Conservation (phyloP, 768 basidiomycete species). For the Suillus lakei region DNA sequence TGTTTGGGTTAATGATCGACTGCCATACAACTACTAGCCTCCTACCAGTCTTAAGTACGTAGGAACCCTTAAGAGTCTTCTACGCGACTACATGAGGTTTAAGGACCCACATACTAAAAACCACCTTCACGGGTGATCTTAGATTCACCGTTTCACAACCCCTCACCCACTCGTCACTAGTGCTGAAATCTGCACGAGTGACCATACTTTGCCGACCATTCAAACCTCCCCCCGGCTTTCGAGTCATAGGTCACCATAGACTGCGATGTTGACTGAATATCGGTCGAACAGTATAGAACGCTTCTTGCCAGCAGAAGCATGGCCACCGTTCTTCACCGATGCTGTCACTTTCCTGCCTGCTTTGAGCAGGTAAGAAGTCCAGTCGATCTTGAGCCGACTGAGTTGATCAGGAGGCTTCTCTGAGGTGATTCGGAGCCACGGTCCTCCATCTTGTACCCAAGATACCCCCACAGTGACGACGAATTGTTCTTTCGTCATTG, state of each 20-base stretch:
- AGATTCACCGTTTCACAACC: neutral
- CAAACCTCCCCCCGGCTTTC: neutral
- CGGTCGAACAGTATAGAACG: neutral
- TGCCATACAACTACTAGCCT: neutral
- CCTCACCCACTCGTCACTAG: neutral
- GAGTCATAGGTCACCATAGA: neutral
- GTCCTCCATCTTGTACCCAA: neutral
- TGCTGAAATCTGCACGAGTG: neutral
- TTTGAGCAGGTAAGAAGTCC: slow-evolving; percentile 1
- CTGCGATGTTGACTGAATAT: slow-evolving; percentile 5
- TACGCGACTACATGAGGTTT: neutral
- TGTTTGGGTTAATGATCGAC: neutral
- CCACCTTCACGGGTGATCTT: neutral
- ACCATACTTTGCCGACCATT: neutral
- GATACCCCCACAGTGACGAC: neutral
- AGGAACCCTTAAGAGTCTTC: neutral
- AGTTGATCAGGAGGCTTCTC: neutral
- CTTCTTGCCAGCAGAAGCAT: slow-evolving; percentile 3
- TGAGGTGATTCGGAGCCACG: neutral
- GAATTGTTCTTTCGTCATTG: neutral
- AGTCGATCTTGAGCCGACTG: neutral
- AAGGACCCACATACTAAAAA: neutral
- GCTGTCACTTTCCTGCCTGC: slow-evolving; percentile 2
- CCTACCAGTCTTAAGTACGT: neutral
- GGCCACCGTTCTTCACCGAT: slow-evolving; percentile 2